Evolutionary conservation across 2,329 filamentous ascomycete genomes (phyloP).

Genomic region (Camptophora hylomeconis): DNA sequence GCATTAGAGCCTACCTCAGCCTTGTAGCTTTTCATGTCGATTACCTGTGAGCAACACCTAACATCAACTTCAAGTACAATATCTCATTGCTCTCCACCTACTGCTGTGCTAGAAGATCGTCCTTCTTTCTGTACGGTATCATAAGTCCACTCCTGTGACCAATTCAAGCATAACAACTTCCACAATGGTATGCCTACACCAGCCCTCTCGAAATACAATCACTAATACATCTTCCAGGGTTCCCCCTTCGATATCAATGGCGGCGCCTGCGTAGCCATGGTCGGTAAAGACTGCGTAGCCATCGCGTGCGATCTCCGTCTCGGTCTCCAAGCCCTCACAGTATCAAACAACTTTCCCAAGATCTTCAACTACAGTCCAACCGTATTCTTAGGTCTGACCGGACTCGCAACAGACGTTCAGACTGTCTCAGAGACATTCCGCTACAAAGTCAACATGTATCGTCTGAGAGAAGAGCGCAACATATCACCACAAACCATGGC

Average conservation of each 20-base stretch:
- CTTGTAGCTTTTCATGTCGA: too few relatives aligned
- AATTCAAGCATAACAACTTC: slow-evolving; percentile 4
- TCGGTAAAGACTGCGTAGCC: slow-evolving; percentile 98
- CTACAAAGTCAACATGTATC: slow-evolving; percentile 99
- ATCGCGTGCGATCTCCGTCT: slow-evolving; percentile 98
- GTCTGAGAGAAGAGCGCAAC: slow-evolving; percentile 90
- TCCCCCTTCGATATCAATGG: slow-evolving; percentile 94
- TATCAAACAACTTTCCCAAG: slow-evolving; percentile 99
- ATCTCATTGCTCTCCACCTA: too few relatives aligned
- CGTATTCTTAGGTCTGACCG: slow-evolving; percentile 89
- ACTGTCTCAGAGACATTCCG: slow-evolving; percentile 96
- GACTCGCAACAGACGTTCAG: slow-evolving; percentile 86
- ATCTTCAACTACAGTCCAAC: slow-evolving; percentile 89
- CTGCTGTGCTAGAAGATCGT: too few relatives aligned
- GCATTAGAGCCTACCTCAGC: too few relatives aligned
- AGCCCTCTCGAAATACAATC: slow-evolving; percentile 20
- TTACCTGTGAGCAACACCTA: too few relatives aligned
- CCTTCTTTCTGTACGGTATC: too few relatives aligned
- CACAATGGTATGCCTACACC: slow-evolving; percentile 23
- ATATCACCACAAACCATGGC: slow-evolving; percentile 92
- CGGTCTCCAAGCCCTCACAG: slow-evolving; percentile 87
- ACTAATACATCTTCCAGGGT: slow-evolving; percentile 42
- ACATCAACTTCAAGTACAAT: too few relatives aligned
- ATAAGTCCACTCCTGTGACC: too few relatives aligned
- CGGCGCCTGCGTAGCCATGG: slow-evolving; percentile 96